Evolutionary conservation across 2,329 filamentous ascomycete species (phyloP), one percentile per base, ranked within the genome.

Genomic region (Pseudocercospora crystallina): DNA sequence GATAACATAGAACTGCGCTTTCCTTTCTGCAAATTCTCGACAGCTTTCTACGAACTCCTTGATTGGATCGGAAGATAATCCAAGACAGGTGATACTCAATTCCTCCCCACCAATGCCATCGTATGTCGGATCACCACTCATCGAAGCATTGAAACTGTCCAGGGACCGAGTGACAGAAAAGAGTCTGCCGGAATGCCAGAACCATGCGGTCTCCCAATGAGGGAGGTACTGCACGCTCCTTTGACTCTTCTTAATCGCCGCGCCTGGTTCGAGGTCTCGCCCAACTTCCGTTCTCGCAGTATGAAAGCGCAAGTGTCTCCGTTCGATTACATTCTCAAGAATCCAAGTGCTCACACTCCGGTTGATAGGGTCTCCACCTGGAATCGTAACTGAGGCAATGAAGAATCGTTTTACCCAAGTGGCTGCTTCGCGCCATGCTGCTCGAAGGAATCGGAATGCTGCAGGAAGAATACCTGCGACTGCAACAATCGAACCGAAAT

Each of bases 41-140:
- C 68, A 55, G 69, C 61, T 38, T 5, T 69, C 63, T 5, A 78
- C 65, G 8, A 78, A 57, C 5, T 68, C 59, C 53, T 74, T 75
- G 62, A 78, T 71, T 0, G 76, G 76, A 40, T 70, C 57, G 0
- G 74, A 70, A 5, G 69, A 74, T 15, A 74, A 64, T 10, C 75
- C 74, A 47, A 74, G 54, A 44, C 74, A 76, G n/a, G 64, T 71
- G 12, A 78, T 65, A 3, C 71, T 51, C 29, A 63, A 37, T 42
- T 61, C 56, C 17, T 61, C 60, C 7, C 60, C 60, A 5, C 60
- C 60, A 33, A 62, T 49, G 5, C 58, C 60, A 45, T 62, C 60
- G 40, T 61, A 62, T 2, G 43, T 58, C 13, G 58, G 48, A 44
- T 62, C 60, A 12, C 45, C 13, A 13, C 40, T 52, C 45, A 58